Evolutionary conservation across 192 early-diverging fungal species (phyloP), one percentile per base, ranked within the genome.

Genomic region (Entomortierella lignicola): DNA sequence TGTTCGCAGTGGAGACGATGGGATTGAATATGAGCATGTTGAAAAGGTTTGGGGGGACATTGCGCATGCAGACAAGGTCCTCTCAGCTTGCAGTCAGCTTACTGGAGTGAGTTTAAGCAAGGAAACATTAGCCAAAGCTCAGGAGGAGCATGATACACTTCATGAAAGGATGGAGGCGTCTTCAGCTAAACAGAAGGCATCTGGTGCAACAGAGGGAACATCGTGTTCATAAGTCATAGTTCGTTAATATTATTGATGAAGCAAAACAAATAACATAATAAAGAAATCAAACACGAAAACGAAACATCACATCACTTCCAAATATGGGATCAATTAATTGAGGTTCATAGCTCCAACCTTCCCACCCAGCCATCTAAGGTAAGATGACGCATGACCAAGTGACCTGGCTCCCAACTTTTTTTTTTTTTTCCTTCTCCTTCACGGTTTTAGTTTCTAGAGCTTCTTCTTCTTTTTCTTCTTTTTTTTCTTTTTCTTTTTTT

Each of bases 11-110:
- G 79, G 57, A 8, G 42, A 79, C 30, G 20, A 60, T n/a, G 82
- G 82, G 1, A 69, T 84, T 54, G 77, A 66, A 27, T 86, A 83
- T 37, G 84, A 82, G 60, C 68, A 86, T 48, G 69, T 67, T 21
- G 85, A 86, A 59, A 70, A 80, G 57, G 64, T 82, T 1, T 86
- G 77, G 69, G 85, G 85, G 0, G 83, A 86, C 57, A 69, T 72
- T 67, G 71, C 85, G 12, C 81, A 53, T 6, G 50, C 72, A 29
- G 77, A 81, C 30, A 48, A 72, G 32, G 81, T 86, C 17, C 56
- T 86, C 13, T 64, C 53, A 18, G 67, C 66, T 6, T 68, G 68
- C 53, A 66, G 77, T 53, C 56, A 47, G 2, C 64, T 80, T 53
- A 48, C 74, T 15, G 74, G 74, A 12, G 74, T 77, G n/a, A 4